Conservation (phyloP, 371 early-diverging fungal species). For the Capillidium rhysosporum region DNA sequence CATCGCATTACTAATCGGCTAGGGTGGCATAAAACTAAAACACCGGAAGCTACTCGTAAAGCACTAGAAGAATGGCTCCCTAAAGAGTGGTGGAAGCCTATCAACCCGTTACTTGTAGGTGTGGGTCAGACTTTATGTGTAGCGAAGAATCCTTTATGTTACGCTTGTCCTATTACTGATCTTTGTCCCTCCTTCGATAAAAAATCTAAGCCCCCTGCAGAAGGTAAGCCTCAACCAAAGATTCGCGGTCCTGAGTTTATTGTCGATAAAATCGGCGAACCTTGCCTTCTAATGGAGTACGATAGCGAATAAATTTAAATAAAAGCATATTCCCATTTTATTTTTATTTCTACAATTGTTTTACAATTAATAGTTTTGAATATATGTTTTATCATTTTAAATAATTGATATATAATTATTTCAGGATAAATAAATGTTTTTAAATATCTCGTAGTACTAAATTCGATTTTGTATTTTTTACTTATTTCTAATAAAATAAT, state of each 20-base stretch:
- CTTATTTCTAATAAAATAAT: too few species aligned
- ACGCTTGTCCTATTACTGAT: background rate
- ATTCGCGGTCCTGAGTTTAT: background rate
- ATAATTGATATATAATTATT: too few species aligned
- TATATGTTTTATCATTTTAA: too few species aligned
- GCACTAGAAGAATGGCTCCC: slow-evolving; percentile 78
- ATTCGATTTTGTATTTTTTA: too few species aligned
- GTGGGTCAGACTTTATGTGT: slow-evolving; percentile 84
- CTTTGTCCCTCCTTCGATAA: background rate
- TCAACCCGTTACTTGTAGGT: slow-evolving; percentile 89
- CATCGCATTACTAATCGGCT: slow-evolving; percentile 85
- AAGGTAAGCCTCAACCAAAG: background rate
- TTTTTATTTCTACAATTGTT: too few species aligned
- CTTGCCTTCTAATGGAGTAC: too few species aligned
- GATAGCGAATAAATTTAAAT: too few species aligned
- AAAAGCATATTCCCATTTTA: too few species aligned
- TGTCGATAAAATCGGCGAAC: too few species aligned
- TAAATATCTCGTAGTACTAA: too few species aligned
- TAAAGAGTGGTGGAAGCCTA: slow-evolving; percentile 60
- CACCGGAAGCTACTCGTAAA: slow-evolving; percentile 65
- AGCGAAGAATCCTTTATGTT: background rate
- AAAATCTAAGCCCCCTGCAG: background rate
- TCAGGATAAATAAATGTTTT: too few species aligned
- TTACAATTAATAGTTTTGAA: too few species aligned
- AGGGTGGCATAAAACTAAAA: slow-evolving; percentile 63